Base-by-base conservation (phyloP, 176 grass and related monocot species). In the Musa schizocarpa region DNA sequence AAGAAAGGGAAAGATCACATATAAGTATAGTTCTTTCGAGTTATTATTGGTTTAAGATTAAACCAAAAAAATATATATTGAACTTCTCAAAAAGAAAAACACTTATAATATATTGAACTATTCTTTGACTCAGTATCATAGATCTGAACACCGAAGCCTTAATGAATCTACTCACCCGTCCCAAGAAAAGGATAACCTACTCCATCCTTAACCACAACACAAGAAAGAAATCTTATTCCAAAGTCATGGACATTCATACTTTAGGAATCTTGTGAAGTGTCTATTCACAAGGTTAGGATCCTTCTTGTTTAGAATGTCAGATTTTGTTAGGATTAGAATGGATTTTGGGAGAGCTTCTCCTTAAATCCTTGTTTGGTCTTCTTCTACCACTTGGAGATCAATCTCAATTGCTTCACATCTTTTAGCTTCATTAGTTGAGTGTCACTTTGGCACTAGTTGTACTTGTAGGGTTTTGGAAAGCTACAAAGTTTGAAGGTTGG, bases 141-240 rank as follows among this genome's bases (percentile, higher is more conserved):
- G 59, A 63, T 63, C 8, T 0, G 12, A 9, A 63, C 59, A 21
- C 21, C 9, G 59, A 5, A 21, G 21, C 9, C 19, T 9, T 19
- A 9, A 9, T 1, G 59, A 9, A 21, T 9, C 20, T 63, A 19
- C 20, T 19, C 24, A 1, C 1, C 65, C 43, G 25, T 1, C 24
- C 14, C 13, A 68, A 43, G 65, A 43, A 68, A 68, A 68, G 65
- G 26, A 68, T 68, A 17, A 61, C 3, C 25, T 1, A 10, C 11
- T 34, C 11, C 8, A 68, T 14, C 65, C 25, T 68, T 43, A 43
- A 26, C 25, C 13, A 13, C 10, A 24, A 17, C 12, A 43, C n/a
- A 68, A 68, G 65, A 16, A 68, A 68, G 65, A 68, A 26, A 68
- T 43, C 65, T 68, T 13, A 43, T 68, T 68, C 65, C 65, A 16